Evolutionary conservation across 1,139 yeast genomes (phyloP).

Genomic region (Insectozyma bohioensis): DNA sequence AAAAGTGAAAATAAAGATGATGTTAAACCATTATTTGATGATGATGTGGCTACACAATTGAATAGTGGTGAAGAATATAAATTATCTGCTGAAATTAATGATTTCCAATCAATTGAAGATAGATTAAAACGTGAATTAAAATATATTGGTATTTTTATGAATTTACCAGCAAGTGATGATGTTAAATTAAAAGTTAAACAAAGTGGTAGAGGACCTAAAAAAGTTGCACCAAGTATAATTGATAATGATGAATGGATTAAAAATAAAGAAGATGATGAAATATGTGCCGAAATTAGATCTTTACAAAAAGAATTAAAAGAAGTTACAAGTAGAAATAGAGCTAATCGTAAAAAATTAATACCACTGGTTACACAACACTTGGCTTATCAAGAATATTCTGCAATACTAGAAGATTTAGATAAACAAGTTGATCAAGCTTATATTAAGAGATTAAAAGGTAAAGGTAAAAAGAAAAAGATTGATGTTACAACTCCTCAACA

Average conservation of each 20-base stretch:
- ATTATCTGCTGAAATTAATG: constrained; percentile 40
- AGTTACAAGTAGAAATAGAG: constrained; percentile 63
- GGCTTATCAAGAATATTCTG: constrained; percentile 92
- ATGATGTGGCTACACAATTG: constrained; percentile 42
- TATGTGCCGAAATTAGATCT: constrained; percentile 76
- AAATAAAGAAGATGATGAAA: constrained; percentile 90
- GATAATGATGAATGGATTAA: constrained; percentile 75
- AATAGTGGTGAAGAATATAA: constrained; percentile 38
- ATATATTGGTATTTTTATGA: constrained; percentile 88
- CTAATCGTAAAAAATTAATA: constrained; percentile 61
- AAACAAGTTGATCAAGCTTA: constrained; percentile 97
- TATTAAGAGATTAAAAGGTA: constrained; percentile 78
- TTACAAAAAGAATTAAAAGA: constrained; percentile 69
- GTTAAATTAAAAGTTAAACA: constrained; percentile 21
- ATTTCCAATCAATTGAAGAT: constrained; percentile 82
- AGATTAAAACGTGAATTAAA: constrained; percentile 82
- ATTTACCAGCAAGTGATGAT: constrained; percentile 36
- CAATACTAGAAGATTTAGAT: constrained; percentile 88
- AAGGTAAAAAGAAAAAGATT: constrained; percentile 75
- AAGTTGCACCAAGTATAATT: constrained; percentile 34
- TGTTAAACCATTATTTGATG: constrained; percentile 14
- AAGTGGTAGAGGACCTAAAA: constrained; percentile 21
- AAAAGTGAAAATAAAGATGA: not conserved
- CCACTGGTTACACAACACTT: constrained; percentile 86
- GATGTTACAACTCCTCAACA: constrained; percentile 38